A percentile compares a stretch with the other conserved stretches of the same genome.
Conservation (phyloP, 179 eudicot genomes). For the Beta lomatogona region DNA sequence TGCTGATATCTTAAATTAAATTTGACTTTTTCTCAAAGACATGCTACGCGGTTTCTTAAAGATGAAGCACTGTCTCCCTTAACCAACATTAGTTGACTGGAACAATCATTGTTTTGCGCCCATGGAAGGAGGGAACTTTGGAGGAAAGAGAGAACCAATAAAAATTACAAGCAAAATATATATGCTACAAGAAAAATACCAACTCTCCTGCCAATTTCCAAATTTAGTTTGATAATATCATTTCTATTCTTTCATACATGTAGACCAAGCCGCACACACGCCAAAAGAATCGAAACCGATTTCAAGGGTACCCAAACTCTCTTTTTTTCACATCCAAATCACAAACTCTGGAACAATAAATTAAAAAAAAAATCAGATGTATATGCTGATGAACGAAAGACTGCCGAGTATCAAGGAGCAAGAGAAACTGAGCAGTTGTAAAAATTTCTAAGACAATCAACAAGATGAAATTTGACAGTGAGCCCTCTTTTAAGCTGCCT, state of each 20-base stretch:
- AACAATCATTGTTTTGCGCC: too few species aligned
- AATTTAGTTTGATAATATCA: conserved; percentile 15
- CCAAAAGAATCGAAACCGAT: conserved; percentile 19
- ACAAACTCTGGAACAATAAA: conserved; percentile 26
- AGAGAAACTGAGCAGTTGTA: conserved; percentile 17
- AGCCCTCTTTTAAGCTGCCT: not conserved
- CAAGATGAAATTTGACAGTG: not conserved
- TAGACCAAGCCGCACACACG: not conserved
- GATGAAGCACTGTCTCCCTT: not conserved
- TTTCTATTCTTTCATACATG: conserved; percentile 16
- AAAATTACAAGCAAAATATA: not conserved
- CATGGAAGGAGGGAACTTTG: too few species aligned
- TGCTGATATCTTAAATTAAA: too few species aligned
- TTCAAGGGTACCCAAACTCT: conserved; percentile 11
- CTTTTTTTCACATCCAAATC: conserved; percentile 30
- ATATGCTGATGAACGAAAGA: conserved; percentile 23
- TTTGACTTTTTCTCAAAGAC: not conserved
- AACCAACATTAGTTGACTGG: too few species aligned
- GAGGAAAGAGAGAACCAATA: not conserved
- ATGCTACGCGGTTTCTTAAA: not conserved
- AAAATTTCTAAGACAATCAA: conserved; percentile 21
- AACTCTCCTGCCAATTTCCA: not conserved
- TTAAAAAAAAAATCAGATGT: conserved; percentile 27
- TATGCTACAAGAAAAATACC: not conserved
- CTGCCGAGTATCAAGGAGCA: conserved; percentile 15